Evolutionary conservation across 805 yeast genomes (phyloP), one percentile per base, ranked within the genome.

Genomic region (baker's yeast (Saccharomyces cerevisiae)): DNA sequence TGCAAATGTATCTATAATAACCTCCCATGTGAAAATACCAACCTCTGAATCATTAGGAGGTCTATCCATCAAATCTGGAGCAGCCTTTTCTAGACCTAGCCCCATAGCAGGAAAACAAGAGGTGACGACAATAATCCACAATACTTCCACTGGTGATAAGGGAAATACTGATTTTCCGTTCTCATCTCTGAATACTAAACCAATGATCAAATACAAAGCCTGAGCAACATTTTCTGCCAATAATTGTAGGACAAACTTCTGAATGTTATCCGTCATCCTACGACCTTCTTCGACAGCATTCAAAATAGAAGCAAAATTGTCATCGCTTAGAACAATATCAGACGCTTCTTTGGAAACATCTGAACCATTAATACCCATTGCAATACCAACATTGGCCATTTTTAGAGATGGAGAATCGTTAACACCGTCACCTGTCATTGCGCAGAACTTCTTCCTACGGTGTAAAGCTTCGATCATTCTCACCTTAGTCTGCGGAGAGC

Each of bases 401-500:
- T 92, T 91, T 63, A 92, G 79, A 14, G 97, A 96, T 14, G 98
- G 98, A 0, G 98, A 97, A 74, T 91, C 98, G 68, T 91, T 91
- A 24, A 92, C 97, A 72, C 98, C 98, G 71, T 91, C 98, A 63
- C 99, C 99, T n/a, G 98, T 91, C 97, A 92, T 91, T 17, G 97
- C 99, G 56, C 94, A 97, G 58, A 91, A 84, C 68, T 90, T 95
- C 41, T 95, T 96, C 66, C 96, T 81, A 66, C 82, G 80, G 69
- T 91, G 96, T 58, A 91, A 76, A 0, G 97, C 97, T 66, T 86
- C 83, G 27, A 90, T 95, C 74, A 90, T 91, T 55, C 87, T 78
- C 52, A 91, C 89, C 67, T 90, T 90, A 65, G 92, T 96, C 66
- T 89, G 96, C 1, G 97, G 97, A 0, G 96, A 84, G 24, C 96